Evolutionary conservation across 345 rosid genomes (phyloP), one percentile per base, ranked within the genome.

Genomic region (Gynandropsis gynandra): DNA sequence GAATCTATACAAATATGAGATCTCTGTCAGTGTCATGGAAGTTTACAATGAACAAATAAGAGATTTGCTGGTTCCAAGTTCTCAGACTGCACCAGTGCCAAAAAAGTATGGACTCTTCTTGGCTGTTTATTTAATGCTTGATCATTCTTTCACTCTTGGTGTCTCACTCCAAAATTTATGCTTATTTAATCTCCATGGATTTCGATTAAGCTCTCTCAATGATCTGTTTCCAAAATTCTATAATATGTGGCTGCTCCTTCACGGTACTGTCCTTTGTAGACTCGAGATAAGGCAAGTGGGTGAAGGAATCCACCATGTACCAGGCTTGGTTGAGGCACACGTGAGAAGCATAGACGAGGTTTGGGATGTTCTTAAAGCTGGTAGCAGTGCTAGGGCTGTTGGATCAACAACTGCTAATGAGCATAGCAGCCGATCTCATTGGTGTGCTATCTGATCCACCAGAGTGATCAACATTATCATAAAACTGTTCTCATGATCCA

Each of bases 351-450:
- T 78, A 74, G 72, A 67, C 41, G 95, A 87, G 80, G 96, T 76
- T 7, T 92, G 96, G 98, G 92, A 92, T 58, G 95, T 92, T 68
- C 59, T 87, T 36, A 80, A 78, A 67, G 82, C 86, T 36, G 98
- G 98, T 33, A 87, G 87, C 66, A 85, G 74, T 51, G 88, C 86
- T 29, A 79, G 98, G 72, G 93, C 93, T 45, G 77, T 92, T 65
- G 93, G 95, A 42, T 77, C 85, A 69, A 92, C 98, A 20, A 76
- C 82, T 55, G 95, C 93, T 8, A 92, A 92, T 57, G 98, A 87
- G 60, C 82, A 80, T 65, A 87, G 95, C 78, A 92, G 98, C 72
- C 71, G 98, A 63, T 92, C 98, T 63, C 98, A 87, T 76, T 92
- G 98, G 96, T 92, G 35, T 10, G 79, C 57, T 12, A 39, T 39